phyloP scores from a whole-genome alignment of 768 basidiomycete genomes.

The Leccinum incarnatum region DNA sequence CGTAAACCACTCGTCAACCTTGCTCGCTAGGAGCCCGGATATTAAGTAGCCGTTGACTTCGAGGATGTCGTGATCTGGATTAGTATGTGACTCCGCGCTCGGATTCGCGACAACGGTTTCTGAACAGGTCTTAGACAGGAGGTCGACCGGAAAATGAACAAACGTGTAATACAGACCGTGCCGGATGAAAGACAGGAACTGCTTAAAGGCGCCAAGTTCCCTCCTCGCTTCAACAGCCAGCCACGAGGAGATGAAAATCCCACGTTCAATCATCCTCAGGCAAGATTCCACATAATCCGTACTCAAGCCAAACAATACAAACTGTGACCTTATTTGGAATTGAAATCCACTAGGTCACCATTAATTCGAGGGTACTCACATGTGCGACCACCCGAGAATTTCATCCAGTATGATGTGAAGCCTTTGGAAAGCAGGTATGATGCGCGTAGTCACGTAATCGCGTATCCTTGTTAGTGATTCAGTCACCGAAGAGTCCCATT shows the following conservation, averaged over 20 bases:
- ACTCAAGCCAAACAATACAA: conserved; percentile 52
- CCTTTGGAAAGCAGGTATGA: conserved; percentile 74
- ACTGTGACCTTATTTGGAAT: conserved; percentile 49
- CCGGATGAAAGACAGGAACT: conserved; percentile 76
- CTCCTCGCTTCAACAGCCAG: conserved; percentile 62
- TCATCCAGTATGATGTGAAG: conserved; percentile 75
- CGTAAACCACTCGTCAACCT: conserved; percentile 78
- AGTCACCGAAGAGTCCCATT: conserved; percentile 75
- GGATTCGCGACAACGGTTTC: conserved; percentile 53
- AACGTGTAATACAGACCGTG: conserved; percentile 50
- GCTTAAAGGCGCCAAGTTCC: conserved; percentile 70
- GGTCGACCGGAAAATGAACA: conserved; percentile 5
- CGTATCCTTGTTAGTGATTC: conserved; percentile 72
- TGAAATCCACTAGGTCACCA: conserved; percentile 7
- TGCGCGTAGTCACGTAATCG: conserved; percentile 66
- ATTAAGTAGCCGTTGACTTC: conserved; percentile 81
- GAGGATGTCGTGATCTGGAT: conserved; percentile 63
- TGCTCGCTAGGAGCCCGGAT: conserved; percentile 63
- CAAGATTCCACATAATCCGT: conserved; percentile 50
- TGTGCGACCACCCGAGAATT: conserved; percentile 70
- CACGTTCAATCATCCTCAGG: conserved; percentile 50
- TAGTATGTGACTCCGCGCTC: conserved; percentile 46
- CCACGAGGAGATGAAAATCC: conserved; percentile 66
- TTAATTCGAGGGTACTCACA: conserved; percentile 46
- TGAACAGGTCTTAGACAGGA: conserved; percentile 26